phyloP scores from a whole-genome alignment of 2,329 filamentous ascomycete genomes.

The Xylariaceae sp. region DNA sequence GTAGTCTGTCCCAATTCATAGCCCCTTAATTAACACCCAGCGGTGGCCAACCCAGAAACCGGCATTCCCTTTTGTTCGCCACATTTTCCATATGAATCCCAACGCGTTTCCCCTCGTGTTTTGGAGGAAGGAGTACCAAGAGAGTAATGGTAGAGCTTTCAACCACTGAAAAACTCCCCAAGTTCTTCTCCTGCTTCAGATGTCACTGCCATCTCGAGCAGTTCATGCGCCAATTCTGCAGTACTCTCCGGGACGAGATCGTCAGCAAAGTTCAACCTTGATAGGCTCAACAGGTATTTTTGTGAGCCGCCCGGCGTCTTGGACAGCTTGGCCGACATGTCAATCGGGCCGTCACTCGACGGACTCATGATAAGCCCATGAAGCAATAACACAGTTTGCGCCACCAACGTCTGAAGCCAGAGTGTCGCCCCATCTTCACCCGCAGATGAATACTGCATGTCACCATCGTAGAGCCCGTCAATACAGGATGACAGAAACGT shows the following conservation, averaged over 20 bases:
- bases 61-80: neutral
- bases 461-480: slow-evolving; percentile 64
- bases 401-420: slow-evolving; percentile 43
- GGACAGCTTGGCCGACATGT: slow-evolving; percentile 67
- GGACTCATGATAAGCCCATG: slow-evolving; percentile 49
- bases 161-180: slow-evolving; percentile 36
- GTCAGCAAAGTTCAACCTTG: slow-evolving; percentile 75
- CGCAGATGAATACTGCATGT: slow-evolving; percentile 36
- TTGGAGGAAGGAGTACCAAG: too few species aligned
- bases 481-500: slow-evolving; percentile 60
- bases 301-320: slow-evolving; percentile 68
- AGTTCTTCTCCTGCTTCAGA: slow-evolving; percentile 57
- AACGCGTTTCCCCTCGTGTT: neutral
- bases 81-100: neutral
- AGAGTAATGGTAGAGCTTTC: neutral
- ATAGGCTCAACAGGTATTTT: slow-evolving; percentile 75
- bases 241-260: slow-evolving; percentile 76
- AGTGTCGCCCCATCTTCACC: slow-evolving; percentile 19
- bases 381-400: slow-evolving; percentile 44
- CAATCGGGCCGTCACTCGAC: slow-evolving; percentile 40
- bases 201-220: slow-evolving; percentile 75
- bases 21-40: neutral
- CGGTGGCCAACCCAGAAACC: neutral
- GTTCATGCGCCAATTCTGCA: slow-evolving; percentile 71
- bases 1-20: slow-evolving; percentile 6